Percentiles rank a stretch among this genome's conserved stretches.
phyloP scores from a whole-genome alignment of 2,329 filamentous ascomycete species.

The Blastomyces gilchristii region DNA sequence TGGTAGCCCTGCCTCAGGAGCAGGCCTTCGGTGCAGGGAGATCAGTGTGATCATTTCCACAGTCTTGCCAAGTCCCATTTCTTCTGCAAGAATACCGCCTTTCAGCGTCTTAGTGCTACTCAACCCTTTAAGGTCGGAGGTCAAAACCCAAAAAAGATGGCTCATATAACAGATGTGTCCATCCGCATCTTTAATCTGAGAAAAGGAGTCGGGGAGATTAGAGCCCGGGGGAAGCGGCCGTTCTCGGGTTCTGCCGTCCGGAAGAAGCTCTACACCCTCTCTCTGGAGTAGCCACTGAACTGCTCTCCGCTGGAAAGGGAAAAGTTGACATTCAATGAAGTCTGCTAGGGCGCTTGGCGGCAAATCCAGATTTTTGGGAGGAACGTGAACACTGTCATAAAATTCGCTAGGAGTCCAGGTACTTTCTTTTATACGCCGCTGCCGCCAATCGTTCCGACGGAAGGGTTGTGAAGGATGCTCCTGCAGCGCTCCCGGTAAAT shows the following conservation, averaged over 20 bases:
- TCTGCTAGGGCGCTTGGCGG: constrained; percentile 29
- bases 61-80: constrained; percentile 44
- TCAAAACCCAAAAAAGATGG: constrained; percentile 32
- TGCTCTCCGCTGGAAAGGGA: constrained; percentile 40
- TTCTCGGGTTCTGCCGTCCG: constrained; percentile 24
- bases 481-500: constrained; percentile 17
- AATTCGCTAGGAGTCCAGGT: constrained; percentile 29
- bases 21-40: constrained; percentile 29
- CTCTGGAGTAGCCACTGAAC: constrained; percentile 38
- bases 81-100: constrained; percentile 41
- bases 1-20: constrained; percentile 13
- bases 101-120: constrained; percentile 22
- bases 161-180: constrained; percentile 34
- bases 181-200: constrained; percentile 27
- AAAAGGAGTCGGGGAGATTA: constrained; percentile 32
- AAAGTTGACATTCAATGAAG: constrained; percentile 31
- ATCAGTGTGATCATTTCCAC: constrained; percentile 40
- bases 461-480: neutral
- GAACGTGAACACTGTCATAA: constrained; percentile 40
- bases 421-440: neutral
- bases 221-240: constrained; percentile 9
- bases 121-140: constrained; percentile 29
- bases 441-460: neutral
- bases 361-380: constrained; percentile 23
- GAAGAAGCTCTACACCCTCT: constrained; percentile 31